Base-by-base conservation (phyloP, 306 rosid species). In the Corylus heterophylla region DNA sequence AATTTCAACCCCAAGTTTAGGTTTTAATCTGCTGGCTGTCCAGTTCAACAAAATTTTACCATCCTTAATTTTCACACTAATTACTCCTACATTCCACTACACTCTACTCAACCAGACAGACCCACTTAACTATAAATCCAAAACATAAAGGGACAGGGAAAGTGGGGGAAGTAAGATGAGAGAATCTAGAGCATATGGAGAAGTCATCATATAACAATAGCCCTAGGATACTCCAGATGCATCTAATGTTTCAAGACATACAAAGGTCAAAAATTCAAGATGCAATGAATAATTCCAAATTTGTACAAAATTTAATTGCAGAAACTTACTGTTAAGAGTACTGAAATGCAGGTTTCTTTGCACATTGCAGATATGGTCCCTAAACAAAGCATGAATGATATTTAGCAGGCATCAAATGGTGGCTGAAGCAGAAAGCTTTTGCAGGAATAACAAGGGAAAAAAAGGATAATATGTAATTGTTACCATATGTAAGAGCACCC, bases 401-500 rank as follows among this genome's bases (percentile, higher is more conserved):
- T 80, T 75, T 74, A 84, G 78, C 61, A 74, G 59, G 59, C 61
- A 79, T 31, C 73, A 35, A 58, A 74, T 27, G 67, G 64, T 12
- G 82, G 79, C 75, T 80, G 69, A 75, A 79, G 61, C 67, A 85
- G 75, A 52, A 29, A 70, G n/a, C 6, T 27, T 66, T 55, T 20
- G 39, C 54, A 25, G 42, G 31, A 47, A 54, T 76, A 12, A 12
- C 31, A 69, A 7, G 22, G 50, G 29, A 10, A 10, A 37, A 7
- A 68, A 69, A 20, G 37, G 45, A 64, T n/a, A 31, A 50, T 61
- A 52, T 42, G 66, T 76, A 76, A 75, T 71, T 16, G 50, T 80
- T 87, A 94, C 98, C 98, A 94, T 79, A 94, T 89, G 85, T 89
- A 92, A 71, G 91, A 82, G 77, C 98, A 94, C 78, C 98, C 98